Evolutionary conservation across 345 rosid species (phyloP).

Genomic region (Eucalyptus erythrocorys): DNA sequence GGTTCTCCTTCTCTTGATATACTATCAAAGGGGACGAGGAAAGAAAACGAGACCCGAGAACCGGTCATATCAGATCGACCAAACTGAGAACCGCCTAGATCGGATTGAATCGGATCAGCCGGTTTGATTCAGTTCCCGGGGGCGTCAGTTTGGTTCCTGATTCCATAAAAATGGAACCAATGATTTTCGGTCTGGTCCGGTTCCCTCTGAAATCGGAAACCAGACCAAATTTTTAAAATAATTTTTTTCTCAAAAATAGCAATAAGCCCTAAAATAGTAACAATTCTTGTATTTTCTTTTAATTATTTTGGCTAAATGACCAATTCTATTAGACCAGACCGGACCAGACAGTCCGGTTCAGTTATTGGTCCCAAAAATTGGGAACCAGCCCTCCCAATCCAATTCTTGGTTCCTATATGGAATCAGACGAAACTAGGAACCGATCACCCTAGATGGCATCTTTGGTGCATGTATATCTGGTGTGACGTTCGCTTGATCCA

Average conservation of each 20-base stretch:
- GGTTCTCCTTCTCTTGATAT: not conserved
- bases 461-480: no score
- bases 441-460: accelerated
- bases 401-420: no score
- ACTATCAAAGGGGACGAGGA: not conserved
- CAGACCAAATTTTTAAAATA: no score
- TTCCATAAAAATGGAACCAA: no score
- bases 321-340: accelerated
- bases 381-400: accelerated
- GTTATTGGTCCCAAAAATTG: no score
- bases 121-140: accelerated
- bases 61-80: no score
- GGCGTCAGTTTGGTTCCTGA: accelerated
- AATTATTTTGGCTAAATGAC: no score
- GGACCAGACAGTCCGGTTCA: accelerated
- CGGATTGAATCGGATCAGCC: accelerated
- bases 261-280: no score
- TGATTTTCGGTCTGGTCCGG: accelerated
- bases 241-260: no score
- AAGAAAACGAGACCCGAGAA: not conserved
- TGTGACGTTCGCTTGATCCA: accelerated
- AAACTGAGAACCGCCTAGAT: no score
- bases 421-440: accelerated
- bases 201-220: no score
- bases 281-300: no score